Conservation (phyloP, 2,329 filamentous ascomycete species). For the Diaporthe citrichinensis region DNA sequence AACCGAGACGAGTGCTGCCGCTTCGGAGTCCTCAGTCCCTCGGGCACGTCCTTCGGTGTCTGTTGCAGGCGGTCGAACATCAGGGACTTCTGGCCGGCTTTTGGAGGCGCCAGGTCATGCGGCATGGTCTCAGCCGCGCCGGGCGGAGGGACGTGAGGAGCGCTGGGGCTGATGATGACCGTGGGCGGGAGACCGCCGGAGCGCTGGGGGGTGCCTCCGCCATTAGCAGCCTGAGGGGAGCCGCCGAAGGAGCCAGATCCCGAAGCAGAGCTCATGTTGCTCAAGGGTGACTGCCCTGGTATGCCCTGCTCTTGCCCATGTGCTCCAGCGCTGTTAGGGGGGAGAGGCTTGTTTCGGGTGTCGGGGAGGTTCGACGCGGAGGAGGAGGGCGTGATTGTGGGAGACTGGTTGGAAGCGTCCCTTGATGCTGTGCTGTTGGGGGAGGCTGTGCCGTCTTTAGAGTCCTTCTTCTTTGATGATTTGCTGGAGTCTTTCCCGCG, state of each 20-base stretch:
- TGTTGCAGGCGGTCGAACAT: constrained; percentile 92
- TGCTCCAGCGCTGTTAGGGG: constrained; percentile 65
- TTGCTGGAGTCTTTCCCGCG: constrained; percentile 90
- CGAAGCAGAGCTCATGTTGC: constrained; percentile 41
- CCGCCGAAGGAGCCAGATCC: constrained; percentile 45
- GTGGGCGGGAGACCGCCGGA: constrained; percentile 81
- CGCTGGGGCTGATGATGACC: constrained; percentile 94
- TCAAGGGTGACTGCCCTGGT: constrained; percentile 49
- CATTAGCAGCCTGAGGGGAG: constrained; percentile 61
- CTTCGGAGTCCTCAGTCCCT: constrained; percentile 94
- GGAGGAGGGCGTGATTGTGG: constrained; percentile 83
- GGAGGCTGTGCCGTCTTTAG: constrained; percentile 84
- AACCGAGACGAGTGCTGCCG: constrained; percentile 98
- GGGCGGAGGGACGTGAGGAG: constrained; percentile 91
- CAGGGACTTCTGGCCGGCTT: constrained; percentile 89
- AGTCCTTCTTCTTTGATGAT: constrained; percentile 82
- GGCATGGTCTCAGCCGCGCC: constrained; percentile 98
- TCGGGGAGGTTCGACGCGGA: constrained; percentile 91
- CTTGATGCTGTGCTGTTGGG: constrained; percentile 72
- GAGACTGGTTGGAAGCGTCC: constrained; percentile 71
- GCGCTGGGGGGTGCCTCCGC: constrained; percentile 73
- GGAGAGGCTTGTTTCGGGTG: constrained; percentile 84
- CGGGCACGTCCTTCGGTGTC: constrained; percentile 95
- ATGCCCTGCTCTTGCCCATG: constrained; percentile 57
- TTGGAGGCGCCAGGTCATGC: constrained; percentile 93